Evolutionary conservation across 2,329 filamentous ascomycete species (phyloP).

Genomic region (Didymella keratinophila): DNA sequence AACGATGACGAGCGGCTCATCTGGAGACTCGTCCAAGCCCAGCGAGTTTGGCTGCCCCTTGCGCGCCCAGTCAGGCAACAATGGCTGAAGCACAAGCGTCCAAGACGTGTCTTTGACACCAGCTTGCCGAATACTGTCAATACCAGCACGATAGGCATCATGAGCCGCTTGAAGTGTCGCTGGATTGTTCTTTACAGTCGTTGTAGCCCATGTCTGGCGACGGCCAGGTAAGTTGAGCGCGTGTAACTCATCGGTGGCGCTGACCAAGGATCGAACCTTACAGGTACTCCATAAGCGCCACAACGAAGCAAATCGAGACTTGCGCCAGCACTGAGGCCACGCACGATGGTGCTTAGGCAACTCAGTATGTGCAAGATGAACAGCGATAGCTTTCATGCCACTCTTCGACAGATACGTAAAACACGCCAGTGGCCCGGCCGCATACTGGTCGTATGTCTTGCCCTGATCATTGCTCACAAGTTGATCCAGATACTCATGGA

Average conservation of each 20-base stretch:
- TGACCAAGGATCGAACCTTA: constrained; percentile 41
- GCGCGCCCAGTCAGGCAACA: constrained; percentile 26
- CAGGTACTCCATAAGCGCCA: constrained; percentile 50
- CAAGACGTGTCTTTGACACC: constrained; percentile 42
- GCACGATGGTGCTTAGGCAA: constrained; percentile 22
- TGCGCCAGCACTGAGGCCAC: constrained; percentile 46
- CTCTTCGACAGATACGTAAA: constrained; percentile 67
- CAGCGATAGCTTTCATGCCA: constrained; percentile 55
- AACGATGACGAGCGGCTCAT: constrained; percentile 44
- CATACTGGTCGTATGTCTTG: constrained; percentile 48
- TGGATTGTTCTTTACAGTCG: constrained; percentile 49
- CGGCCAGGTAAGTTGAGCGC: constrained; percentile 41
- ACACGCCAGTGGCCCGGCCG: constrained; percentile 61
- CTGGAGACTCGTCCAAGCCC: constrained; percentile 19
- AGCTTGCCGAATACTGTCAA: constrained; percentile 27
- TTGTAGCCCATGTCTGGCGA: constrained; percentile 46
- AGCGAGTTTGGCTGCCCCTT: constrained; percentile 27
- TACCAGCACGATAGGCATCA: constrained; percentile 36
- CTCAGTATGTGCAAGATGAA: constrained; percentile 55
- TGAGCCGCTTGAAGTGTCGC: constrained; percentile 41
- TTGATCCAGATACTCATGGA: constrained; percentile 22
- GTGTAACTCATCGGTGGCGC: constrained; percentile 47
- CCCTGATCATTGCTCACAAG: constrained; percentile 11
- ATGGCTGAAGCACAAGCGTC: constrained; percentile 41
- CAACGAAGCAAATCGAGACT: constrained; percentile 40